Percentiles rank a stretch among this genome's conserved stretches.
These are phyloP conservation scores for Conticribra weissflogii DNA, from an alignment of 108 stramenopile genomes.

Conservation along the genomic window DNA sequence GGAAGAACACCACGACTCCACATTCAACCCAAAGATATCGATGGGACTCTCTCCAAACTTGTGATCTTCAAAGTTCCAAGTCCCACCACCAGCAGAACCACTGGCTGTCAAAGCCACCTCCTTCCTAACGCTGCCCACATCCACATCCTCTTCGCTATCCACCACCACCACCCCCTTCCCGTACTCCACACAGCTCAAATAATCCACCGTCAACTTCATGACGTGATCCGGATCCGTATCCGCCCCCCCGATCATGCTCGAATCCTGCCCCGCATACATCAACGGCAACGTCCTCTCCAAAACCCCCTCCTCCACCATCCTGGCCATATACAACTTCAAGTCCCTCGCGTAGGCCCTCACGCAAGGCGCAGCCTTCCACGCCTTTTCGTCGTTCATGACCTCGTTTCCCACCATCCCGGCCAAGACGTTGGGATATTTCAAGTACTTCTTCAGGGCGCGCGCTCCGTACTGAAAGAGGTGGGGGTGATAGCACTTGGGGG, in stretches of 20 bases:
- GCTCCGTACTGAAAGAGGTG: conserved; percentile 54
- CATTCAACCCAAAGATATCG: conserved; percentile 63
- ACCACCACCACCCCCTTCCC: conserved; percentile 19
- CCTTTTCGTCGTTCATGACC: conserved; percentile 59
- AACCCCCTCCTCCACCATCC: conserved; percentile 21
- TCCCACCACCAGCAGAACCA: too few relatives aligned
- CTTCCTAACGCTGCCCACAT: not conserved
- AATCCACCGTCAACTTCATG: conserved; percentile 56
- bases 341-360: conserved; percentile 55
- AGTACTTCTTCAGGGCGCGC: conserved; percentile 24
- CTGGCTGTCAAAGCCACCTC: too few relatives aligned
- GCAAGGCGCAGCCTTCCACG: conserved; percentile 64
- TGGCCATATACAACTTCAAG: conserved; percentile 48
- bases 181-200: conserved; percentile 47
- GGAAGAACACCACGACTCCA: conserved; percentile 72
- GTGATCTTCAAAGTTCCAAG: conserved; percentile 22
- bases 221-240: conserved; percentile 29
- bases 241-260: conserved; percentile 40
- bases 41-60: conserved; percentile 25
- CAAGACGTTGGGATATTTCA: conserved; percentile 59
- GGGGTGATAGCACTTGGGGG: conserved; percentile 54
- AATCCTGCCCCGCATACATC: conserved; percentile 67
- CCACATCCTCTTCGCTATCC: conserved; percentile 9
- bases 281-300: conserved; percentile 39
- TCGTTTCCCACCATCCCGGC: conserved; percentile 70